Percentiles rank a stretch among this genome's conserved stretches.
These are phyloP conservation scores for Emergomyces africanus DNA, from an alignment of 2,329 filamentous ascomycete species.

Conservation along the genomic window DNA sequence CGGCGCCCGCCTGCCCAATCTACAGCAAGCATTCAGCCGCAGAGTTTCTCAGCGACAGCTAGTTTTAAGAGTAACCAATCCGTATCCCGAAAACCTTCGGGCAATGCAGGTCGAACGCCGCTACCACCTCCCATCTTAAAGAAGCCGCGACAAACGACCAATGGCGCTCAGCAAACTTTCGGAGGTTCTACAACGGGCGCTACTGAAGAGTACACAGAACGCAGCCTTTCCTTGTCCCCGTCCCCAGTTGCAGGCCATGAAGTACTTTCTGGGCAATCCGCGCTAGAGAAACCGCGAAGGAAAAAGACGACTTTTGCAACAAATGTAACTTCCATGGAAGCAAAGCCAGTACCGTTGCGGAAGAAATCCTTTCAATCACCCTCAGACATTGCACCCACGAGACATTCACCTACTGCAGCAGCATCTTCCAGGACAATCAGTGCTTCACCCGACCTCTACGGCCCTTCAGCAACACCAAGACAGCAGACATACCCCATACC, in stretches of 20 bases:
- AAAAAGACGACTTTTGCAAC: slow-evolving; percentile 8
- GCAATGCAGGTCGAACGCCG: slow-evolving; percentile 7
- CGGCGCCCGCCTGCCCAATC: not conserved
- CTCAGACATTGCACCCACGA: not conserved
- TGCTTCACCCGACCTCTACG: not conserved
- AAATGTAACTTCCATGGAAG: slow-evolving; percentile 2
- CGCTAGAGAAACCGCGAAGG: not conserved
- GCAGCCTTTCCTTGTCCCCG: not conserved
- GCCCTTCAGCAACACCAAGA: not conserved
- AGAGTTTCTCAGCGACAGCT: not conserved
- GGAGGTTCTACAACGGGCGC: slow-evolving; percentile 18
- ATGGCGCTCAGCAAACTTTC: slow-evolving; percentile 6
- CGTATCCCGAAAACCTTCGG: slow-evolving; percentile 1
- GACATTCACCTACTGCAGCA: not conserved
- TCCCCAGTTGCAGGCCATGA: not conserved
- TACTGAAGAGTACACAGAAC: slow-evolving; percentile 13
- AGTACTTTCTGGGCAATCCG: not conserved
- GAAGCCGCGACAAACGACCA: slow-evolving; percentile 21
- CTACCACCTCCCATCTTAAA: slow-evolving; percentile 29
- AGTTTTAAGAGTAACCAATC: slow-evolving; percentile 1
- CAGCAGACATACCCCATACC: not conserved
- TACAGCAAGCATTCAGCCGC: not conserved
- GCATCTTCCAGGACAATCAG: not conserved
- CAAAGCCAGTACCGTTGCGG: not conserved
- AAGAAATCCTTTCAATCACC: not conserved